Percentiles rank a stretch among this genome's conserved stretches.
Evolutionary conservation across 495 filamentous ascomycete genomes (phyloP).

Genomic region (Neurospora sp.): DNA sequence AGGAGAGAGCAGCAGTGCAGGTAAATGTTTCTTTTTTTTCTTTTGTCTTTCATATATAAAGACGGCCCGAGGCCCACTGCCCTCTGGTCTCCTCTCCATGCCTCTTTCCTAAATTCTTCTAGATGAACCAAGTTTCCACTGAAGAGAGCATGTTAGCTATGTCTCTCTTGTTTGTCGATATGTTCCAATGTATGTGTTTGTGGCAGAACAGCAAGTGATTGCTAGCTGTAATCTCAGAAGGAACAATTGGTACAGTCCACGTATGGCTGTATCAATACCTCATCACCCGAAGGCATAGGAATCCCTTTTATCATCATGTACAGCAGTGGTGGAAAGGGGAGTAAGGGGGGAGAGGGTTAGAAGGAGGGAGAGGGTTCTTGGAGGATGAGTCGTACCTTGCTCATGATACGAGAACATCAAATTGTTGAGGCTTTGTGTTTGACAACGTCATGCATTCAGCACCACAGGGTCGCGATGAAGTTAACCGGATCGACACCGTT

Average conservation of each 20-base stretch:
- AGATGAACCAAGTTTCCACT: neutral
- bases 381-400: neutral
- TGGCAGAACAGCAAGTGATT: neutral
- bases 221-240: conserved; percentile 1
- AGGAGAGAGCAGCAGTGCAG: neutral
- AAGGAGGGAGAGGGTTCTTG: neutral
- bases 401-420: neutral
- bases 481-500: neutral
- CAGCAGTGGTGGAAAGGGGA: neutral
- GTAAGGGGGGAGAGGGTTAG: neutral
- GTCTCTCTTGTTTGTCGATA: neutral
- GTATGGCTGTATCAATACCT: neutral
- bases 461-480: neutral
- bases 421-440: neutral
- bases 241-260: conserved; percentile 3
- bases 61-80: neutral
- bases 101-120: neutral
- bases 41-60: no score
- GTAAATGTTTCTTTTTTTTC: no score
- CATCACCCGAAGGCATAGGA: neutral
- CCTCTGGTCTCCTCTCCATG: neutral
- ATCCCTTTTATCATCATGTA: neutral
- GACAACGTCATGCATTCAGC: neutral
- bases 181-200: neutral
- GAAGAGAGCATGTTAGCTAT: neutral